phyloP scores from a whole-genome alignment of 2,329 filamentous ascomycete genomes.

The Aspergillus aculeatus region DNA sequence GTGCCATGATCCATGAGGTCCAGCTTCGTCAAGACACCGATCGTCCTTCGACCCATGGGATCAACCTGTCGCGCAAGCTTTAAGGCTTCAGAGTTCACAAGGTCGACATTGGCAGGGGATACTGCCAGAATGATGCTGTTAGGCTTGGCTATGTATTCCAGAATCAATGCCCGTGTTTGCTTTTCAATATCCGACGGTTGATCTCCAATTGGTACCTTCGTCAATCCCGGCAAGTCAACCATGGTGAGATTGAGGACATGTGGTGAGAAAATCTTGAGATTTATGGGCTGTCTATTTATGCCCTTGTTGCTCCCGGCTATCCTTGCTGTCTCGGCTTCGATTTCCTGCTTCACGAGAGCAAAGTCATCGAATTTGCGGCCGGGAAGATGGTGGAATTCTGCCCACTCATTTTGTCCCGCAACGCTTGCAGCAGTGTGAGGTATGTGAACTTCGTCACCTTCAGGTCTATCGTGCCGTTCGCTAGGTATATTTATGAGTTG shows the following conservation, averaged over 20 bases:
- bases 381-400: conserved; percentile 93
- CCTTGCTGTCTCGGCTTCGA: conserved; percentile 91
- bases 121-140: conserved; percentile 98
- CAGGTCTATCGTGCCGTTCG: conserved; percentile 66
- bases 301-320: conserved; percentile 97
- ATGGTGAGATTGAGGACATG: conserved; percentile 94
- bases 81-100: conserved; percentile 96
- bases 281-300: conserved; percentile 96
- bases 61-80: conserved; percentile 98
- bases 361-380: conserved; percentile 90
- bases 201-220: conserved; percentile 97
- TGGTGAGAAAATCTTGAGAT: conserved; percentile 96
- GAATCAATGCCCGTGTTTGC: conserved; percentile 92
- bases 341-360: conserved; percentile 88
- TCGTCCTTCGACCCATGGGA: conserved; percentile 87
- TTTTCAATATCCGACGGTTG: conserved; percentile 98
- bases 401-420: conserved; percentile 71
- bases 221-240: conserved; percentile 92
- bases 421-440: conserved; percentile 77
- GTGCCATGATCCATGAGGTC: conserved; percentile 99
- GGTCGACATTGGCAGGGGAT: conserved; percentile 94
- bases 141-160: conserved; percentile 97
- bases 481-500: conserved; percentile 95
- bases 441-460: conserved; percentile 63
- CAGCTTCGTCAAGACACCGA: conserved; percentile 94